Conservation (phyloP, 1,139 yeast genomes). For the Hansenula lynferdii region DNA sequence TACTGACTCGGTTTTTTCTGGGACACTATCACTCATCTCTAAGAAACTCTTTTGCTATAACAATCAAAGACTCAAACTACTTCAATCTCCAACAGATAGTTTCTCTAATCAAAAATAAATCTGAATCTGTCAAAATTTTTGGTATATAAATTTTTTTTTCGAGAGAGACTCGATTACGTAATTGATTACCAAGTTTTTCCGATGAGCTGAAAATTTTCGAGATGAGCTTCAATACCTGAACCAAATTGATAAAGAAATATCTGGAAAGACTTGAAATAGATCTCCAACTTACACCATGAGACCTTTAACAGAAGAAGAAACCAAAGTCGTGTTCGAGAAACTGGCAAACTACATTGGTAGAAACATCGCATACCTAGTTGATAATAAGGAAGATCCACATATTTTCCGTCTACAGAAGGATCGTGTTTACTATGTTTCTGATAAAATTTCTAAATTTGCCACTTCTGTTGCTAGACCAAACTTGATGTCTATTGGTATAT, state of each 20-base stretch:
- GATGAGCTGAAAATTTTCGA: constrained; percentile 1
- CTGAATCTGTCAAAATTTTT: not conserved
- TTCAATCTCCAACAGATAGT: too few species aligned
- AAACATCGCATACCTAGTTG: constrained; percentile 83
- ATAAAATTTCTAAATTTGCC: constrained; percentile 78
- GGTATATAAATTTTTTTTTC: not conserved
- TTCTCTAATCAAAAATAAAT: too few species aligned
- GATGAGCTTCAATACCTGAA: too few species aligned
- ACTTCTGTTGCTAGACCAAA: constrained; percentile 86
- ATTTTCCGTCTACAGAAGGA: constrained; percentile 96
- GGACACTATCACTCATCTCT: constrained; percentile 1
- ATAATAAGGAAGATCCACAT: constrained; percentile 86
- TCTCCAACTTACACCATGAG: too few species aligned
- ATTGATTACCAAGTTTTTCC: too few species aligned
- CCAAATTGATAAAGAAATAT: too few species aligned
- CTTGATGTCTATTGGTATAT: constrained; percentile 87
- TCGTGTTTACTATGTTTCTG: constrained; percentile 89
- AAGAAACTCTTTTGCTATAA: too few species aligned
- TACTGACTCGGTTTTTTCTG: not conserved
- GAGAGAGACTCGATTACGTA: not conserved
- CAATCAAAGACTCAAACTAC: too few species aligned
- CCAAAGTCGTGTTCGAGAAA: constrained; percentile 93
- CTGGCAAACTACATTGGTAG: constrained; percentile 95
- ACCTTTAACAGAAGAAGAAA: constrained; percentile 94
- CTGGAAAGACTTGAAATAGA: too few species aligned